Conservation (phyloP, 179 eudicot species). For the Silene coronaria region DNA sequence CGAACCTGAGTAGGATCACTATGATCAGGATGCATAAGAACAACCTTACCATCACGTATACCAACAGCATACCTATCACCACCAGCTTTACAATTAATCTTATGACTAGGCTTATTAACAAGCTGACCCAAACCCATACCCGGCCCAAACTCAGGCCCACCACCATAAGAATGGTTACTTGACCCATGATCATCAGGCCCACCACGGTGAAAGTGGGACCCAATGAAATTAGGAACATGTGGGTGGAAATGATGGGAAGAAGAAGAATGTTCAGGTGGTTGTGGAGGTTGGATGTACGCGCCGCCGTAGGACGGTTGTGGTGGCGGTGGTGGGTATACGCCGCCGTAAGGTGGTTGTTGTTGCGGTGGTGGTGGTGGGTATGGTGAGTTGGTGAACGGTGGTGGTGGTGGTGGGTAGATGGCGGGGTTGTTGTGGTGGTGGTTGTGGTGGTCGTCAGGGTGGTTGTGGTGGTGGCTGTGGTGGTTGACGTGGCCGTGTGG, state of each 20-base stretch:
- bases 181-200: background rate
- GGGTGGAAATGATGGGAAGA: slow-evolving; percentile 31
- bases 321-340: slow-evolving; percentile 14
- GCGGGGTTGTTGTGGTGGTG: background rate
- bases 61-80: slow-evolving; percentile 43
- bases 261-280: slow-evolving; percentile 8
- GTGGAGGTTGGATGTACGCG: slow-evolving; percentile 11
- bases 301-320: background rate
- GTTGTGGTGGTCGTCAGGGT: slow-evolving; percentile 7
- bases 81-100: slow-evolving; percentile 51
- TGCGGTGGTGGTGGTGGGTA: slow-evolving; percentile 20
- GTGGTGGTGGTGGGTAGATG: slow-evolving; percentile 18
- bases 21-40: slow-evolving; percentile 54
- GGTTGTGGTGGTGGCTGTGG: slow-evolving; percentile 25
- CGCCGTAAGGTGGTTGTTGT: slow-evolving; percentile 2
- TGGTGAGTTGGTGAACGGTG: background rate
- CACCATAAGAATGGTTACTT: background rate
- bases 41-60: slow-evolving; percentile 54
- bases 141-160: background rate
- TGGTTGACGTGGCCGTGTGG: slow-evolving; percentile 23
- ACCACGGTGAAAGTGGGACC: slow-evolving; percentile 29
- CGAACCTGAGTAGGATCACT: slow-evolving; percentile 54
- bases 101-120: slow-evolving; percentile 41
- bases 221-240: slow-evolving; percentile 35
- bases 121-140: slow-evolving; percentile 20